Evolutionary conservation across 2,329 filamentous ascomycete genomes (phyloP).

Genomic region (Exophiala calicioides): DNA sequence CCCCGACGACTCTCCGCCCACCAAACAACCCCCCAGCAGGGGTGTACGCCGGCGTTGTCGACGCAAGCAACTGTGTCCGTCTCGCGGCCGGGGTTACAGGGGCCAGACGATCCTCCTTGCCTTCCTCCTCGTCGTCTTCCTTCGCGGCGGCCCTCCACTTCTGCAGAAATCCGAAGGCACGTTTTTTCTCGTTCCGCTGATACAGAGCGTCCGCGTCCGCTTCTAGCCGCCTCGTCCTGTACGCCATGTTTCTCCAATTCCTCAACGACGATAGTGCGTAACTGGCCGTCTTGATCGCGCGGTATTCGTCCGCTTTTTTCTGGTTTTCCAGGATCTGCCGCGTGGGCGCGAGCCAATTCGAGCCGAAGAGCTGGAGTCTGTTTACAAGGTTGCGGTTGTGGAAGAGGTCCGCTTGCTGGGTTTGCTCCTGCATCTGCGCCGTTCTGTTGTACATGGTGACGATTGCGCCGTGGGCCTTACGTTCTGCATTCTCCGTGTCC

Average conservation of each 20-base stretch:
- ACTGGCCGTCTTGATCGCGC: conserved; percentile 15
- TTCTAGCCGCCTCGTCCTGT: conserved; percentile 19
- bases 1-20: neutral
- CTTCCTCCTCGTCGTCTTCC: conserved; percentile 4
- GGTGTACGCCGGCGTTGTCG: conserved; percentile 26
- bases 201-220: conserved; percentile 22
- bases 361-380: conserved; percentile 19
- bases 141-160: conserved; percentile 16
- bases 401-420: conserved; percentile 10
- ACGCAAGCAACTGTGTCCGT: conserved; percentile 22
- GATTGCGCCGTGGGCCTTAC: conserved; percentile 18
- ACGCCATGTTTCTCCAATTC: conserved; percentile 21
- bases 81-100: conserved; percentile 25
- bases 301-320: conserved; percentile 23
- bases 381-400: conserved; percentile 14
- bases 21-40: conserved; percentile 20
- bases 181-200: conserved; percentile 23
- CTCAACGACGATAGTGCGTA: conserved; percentile 16
- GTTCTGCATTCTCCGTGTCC: conserved; percentile 13
- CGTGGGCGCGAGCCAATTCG: conserved; percentile 22
- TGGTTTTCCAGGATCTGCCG: conserved; percentile 20
- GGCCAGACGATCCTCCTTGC: conserved; percentile 10
- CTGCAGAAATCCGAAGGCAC: conserved; percentile 17
- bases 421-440: conserved; percentile 12
- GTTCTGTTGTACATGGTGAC: conserved; percentile 21